Evolutionary conservation across 1,284 basidiomycete species (phyloP), one percentile per base, ranked within the genome.

Genomic region (Cryptococcus depauperatus): DNA sequence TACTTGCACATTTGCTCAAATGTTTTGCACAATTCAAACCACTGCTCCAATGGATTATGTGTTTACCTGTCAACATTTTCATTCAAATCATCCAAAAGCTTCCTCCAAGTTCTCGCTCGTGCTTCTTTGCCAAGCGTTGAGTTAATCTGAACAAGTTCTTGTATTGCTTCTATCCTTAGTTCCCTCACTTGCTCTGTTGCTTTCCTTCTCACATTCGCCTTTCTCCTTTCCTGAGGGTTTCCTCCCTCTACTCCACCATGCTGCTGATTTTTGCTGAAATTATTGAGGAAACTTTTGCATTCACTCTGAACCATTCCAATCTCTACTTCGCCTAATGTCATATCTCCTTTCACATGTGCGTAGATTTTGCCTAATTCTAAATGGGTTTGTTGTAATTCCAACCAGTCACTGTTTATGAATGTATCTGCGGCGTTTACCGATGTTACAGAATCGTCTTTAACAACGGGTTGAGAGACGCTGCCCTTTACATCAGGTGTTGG

Each of bases 191-290:
- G 18, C 14, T 25, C 13, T 25, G n/a, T 27, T 23, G 16, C 16
- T 18, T 25, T 21, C 38, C 22, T 10, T 29, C 37, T 14, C 25
- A 16, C 23, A 2, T 56, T 41, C 35, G 30, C 34, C 41, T 46
- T 50, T 37, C 55, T 57, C 34, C 51, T 51, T 10, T 25, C 47
- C 41, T 59, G 56, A 14, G 56, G 56, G 13, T 54, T 47, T 1
- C 41, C 29, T 33, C 51, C 44, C 44, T 66, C 63, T 8, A 34
- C 37, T 29, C 56, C 57, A 8, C 61, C 63, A 1, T 44, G 41
- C 7, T 46, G 50, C 18, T 48, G 39, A 5, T 26, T 28, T 5
- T 22, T 10, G 6, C 59, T 37, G 35, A 56, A 52, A 8, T 55
- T 48, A 30, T 43, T 44, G n/a, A n/a, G 10, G 18, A 37, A 22